These are phyloP conservation scores for Solanum pimpinellifolium DNA, from an alignment of 257 asterid genomes.

Conservation along the genomic window DNA sequence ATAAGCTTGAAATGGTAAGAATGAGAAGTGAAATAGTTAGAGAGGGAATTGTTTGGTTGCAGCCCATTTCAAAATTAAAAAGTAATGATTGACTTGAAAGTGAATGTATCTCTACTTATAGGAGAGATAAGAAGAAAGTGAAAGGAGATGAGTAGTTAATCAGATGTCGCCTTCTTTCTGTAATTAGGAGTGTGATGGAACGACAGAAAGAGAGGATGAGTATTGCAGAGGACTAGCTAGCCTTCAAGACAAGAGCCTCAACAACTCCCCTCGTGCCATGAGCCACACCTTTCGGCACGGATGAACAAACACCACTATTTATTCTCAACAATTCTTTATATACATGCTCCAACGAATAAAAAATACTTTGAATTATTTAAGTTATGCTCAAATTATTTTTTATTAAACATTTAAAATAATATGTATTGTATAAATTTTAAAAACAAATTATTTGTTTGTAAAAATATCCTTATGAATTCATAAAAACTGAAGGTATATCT, in stretches of 20 bases:
- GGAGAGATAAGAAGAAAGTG: neutral
- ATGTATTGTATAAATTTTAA: no score
- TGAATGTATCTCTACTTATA: neutral
- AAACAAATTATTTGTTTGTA: no score
- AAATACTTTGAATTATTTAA: no score
- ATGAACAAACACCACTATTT: neutral
- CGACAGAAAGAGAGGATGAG: slow-evolving; percentile 22
- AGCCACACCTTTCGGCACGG: slow-evolving; percentile 1
- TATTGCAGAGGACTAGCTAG: slow-evolving; percentile 1
- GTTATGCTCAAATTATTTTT: no score
- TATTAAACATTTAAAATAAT: no score
- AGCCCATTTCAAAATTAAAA: slow-evolving; percentile 15
- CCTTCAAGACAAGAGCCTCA: neutral
- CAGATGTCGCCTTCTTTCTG: slow-evolving; percentile 4
- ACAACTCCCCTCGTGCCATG: slow-evolving; percentile 14
- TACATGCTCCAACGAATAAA: neutral
- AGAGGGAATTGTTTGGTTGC: slow-evolving; percentile 5
- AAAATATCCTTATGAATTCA: neutral
- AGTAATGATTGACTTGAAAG: neutral
- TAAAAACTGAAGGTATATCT: neutral
- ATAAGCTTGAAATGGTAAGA: slow-evolving; percentile 18
- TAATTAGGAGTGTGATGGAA: slow-evolving; percentile 27
- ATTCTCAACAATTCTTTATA: neutral
- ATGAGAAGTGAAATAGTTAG: slow-evolving; percentile 20
- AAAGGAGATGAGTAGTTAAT: slow-evolving; percentile 5